Evolutionary conservation across 495 filamentous ascomycete genomes (phyloP), one percentile per base, ranked within the genome.

Genomic region (Aspergillus egyptiacus): DNA sequence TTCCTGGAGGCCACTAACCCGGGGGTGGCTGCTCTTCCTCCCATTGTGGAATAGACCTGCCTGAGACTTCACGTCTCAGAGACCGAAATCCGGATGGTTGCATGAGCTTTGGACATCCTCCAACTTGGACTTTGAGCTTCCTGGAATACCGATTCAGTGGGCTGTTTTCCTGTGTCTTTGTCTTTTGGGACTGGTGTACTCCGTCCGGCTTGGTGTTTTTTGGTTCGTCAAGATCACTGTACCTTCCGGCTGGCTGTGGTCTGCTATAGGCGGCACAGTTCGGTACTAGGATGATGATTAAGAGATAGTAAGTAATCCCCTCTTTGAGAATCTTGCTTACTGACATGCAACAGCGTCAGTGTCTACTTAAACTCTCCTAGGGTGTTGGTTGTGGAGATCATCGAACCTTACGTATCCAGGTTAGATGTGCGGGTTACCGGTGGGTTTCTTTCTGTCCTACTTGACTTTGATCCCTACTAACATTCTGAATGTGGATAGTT

Each of bases 301-400:
- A 40, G 37, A 40, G 37, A 23, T 13, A 10, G 37, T 15, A 14
- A 40, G 37, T 40, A 23, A 8, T 27, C 5, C 22, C 20, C 13
- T 15, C 15, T 24, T 14, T 3, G 20, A 22, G 5, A 9, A n/a
- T 40, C 8, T 8, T 18, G 10, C 37, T 40, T 24, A 14, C 20
- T 25, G 6, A 40, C 37, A 25, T 40, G 13, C 5, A 27, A 14
- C 23, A 40, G 37, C 20, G 2, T 40, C 37, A 24, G 37, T 40
- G 23, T 40, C 37, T 40, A 14, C 37, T 40, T 24, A 40, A 15
- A 40, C 37, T 40, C 37, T 24, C 33, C 37, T 17, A 40, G 37
- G 9, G 37, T 40, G 37, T 4, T 27, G 13, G 37, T 14, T 22
- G 37, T 14, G 37, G 22, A 27, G 6, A 25, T 15, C 10, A 15